phyloP scores from a whole-genome alignment of 2,329 filamentous ascomycete genomes.

The Cytospora schulzeri region DNA sequence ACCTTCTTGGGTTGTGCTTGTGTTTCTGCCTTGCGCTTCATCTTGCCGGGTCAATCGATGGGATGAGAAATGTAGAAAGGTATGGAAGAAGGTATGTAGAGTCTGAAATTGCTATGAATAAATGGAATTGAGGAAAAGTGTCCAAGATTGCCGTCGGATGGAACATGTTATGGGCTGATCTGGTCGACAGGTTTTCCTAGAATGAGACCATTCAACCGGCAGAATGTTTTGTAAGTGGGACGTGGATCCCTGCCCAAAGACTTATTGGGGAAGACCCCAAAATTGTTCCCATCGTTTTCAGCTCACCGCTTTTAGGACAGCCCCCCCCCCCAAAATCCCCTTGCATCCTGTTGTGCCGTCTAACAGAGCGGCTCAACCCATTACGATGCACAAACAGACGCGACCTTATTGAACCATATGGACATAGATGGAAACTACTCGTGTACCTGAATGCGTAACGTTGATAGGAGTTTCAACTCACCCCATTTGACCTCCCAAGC shows the following conservation, averaged over 20 bases:
- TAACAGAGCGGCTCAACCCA: too few relatives aligned
- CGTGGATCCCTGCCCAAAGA: background rate
- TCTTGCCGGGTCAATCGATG: conserved; percentile 39
- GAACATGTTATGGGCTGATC: conserved; percentile 22
- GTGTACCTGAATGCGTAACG: too few relatives aligned
- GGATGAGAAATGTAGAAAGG: conserved; percentile 4
- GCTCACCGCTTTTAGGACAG: conserved; percentile 9
- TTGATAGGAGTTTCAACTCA: too few relatives aligned
- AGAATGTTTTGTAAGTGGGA: conserved; percentile 22
- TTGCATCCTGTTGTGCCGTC: too few relatives aligned
- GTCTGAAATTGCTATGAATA: background rate
- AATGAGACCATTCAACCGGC: conserved; percentile 26
- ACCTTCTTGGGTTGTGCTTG: conserved; percentile 46
- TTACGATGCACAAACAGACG: too few relatives aligned
- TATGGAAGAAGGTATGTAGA: background rate
- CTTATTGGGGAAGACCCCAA: background rate
- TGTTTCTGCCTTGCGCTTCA: conserved; percentile 63
- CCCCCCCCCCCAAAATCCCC: background rate
- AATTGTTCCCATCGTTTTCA: background rate
- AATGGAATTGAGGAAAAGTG: background rate
- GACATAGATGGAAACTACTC: too few relatives aligned
- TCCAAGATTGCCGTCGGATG: background rate
- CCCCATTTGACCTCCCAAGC: too few relatives aligned
- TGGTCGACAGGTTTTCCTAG: conserved; percentile 15
- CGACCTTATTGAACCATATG: too few relatives aligned